Evolutionary conservation across 108 stramenopile genomes (phyloP), one percentile per base, ranked within the genome.

Genomic region (Cyclotella choctawhatcheeana): DNA sequence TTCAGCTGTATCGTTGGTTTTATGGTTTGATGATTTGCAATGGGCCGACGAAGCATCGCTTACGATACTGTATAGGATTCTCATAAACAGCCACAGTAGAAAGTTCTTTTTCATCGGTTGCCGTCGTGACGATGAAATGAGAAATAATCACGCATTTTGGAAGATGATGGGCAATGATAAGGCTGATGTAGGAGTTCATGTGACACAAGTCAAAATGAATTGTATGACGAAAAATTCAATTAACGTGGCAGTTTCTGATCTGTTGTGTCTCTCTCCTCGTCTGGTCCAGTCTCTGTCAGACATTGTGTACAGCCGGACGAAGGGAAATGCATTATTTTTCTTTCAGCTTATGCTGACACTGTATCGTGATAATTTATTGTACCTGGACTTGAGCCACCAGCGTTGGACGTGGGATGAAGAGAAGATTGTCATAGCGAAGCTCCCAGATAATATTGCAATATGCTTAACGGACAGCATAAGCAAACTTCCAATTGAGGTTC

Each of bases 361-460:
- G 31, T 8, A 22, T 21, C 22, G 34, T 14, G 26, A 67, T 12
- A 25, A 27, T 5, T 47, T 69, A 20, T 35, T 76, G 25, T 27
- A 40, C 25, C 31, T 33, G 18, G 34, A 34, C 32, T 20, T 65
- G n/a, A 18, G 21, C 1, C 26, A 27, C 4, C 58, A 67, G 7
- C 67, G 74, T 14, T 76, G 74, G 74, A 35, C 27, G 37, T 76
- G 74, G 74, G 44, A 69, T 7, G 30, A 33, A 14, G 58, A 69
- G 17, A 60, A 44, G 43, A 69, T 76, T 40, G 29, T 16, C 21
- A 24, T 24, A 26, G 5, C 16, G 20, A 31, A 58, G 54, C 12
- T 69, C 16, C 17, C 62, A 21, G 63, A 73, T 24, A 45, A 64
- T 47, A 54, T 73, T 10, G 72, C 51, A 12, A n/a, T 56, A 5